Percentiles rank a stretch among this genome's conserved stretches.
Conservation (phyloP, 2,329 filamentous ascomycete species). For the Ramularia collo-cygni region DNA sequence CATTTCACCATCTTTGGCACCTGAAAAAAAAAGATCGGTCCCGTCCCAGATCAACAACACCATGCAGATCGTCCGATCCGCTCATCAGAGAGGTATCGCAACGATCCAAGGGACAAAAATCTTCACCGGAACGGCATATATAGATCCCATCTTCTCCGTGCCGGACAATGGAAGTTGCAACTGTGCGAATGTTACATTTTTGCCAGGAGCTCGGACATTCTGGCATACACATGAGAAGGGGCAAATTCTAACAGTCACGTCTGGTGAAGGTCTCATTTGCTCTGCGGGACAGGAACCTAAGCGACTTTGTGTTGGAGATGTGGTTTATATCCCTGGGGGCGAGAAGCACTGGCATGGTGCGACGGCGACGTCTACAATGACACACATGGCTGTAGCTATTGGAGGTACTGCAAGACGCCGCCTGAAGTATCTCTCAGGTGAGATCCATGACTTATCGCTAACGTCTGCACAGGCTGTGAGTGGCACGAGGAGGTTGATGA, state of each 20-base stretch:
- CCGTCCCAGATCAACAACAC: no score
- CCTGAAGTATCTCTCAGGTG: background rate
- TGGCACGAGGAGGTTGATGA: background rate
- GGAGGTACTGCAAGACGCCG: background rate
- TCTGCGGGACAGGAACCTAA: slow-evolving; percentile 34
- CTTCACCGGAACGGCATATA: background rate
- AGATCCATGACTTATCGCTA: no score
- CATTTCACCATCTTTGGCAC: no score
- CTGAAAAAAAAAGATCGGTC: no score
- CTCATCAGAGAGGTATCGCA: slow-evolving; percentile 18
- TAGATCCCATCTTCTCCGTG: slow-evolving; percentile 5
- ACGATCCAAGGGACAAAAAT: background rate
- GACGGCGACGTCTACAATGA: slow-evolving; percentile 36
- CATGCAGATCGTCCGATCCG: slow-evolving; percentile 24
- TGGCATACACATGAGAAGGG: background rate
- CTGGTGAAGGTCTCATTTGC: slow-evolving; percentile 31
- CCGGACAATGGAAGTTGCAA: slow-evolving; percentile 15
- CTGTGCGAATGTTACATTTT: background rate
- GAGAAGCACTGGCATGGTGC: slow-evolving; percentile 43
- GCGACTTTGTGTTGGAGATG: slow-evolving; percentile 35
- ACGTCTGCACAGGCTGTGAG: background rate
- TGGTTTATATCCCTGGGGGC: slow-evolving; percentile 35
- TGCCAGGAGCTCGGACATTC: background rate
- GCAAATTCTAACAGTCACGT: slow-evolving; percentile 19
- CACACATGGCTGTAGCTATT: slow-evolving; percentile 26